Evolutionary conservation across 805 yeast genomes (phyloP).

Genomic region (Torulaspora indica): DNA sequence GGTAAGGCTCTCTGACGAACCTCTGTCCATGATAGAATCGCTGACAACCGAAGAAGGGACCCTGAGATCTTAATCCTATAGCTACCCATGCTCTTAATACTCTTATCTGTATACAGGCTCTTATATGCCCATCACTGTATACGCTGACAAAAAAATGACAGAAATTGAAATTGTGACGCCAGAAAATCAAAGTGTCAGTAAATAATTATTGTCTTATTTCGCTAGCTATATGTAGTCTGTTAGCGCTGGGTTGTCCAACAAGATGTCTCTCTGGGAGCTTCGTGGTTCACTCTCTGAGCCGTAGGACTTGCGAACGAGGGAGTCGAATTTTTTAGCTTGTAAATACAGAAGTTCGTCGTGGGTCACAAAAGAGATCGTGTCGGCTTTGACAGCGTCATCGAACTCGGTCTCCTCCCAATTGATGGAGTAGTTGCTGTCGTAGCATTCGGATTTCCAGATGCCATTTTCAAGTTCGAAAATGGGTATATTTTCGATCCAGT

Average conservation of each 20-base stretch:
- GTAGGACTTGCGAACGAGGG: constrained; percentile 25
- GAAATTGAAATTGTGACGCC: neutral
- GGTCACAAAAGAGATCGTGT: constrained; percentile 13
- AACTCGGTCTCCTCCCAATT: constrained; percentile 37
- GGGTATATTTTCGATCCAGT: constrained; percentile 62
- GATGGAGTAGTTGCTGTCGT: constrained; percentile 21
- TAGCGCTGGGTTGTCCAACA: constrained; percentile 8
- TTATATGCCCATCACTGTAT: constrained; percentile 8
- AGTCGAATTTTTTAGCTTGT: constrained; percentile 27
- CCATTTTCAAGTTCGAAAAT: constrained; percentile 27
- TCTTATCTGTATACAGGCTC: neutral
- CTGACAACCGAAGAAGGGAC: too few species aligned
- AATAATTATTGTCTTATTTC: neutral
- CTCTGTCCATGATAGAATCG: neutral
- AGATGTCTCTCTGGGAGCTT: constrained; percentile 3
- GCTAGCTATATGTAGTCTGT: constrained; percentile 13
- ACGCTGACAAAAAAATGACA: constrained; percentile 3
- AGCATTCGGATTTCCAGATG: constrained; percentile 23
- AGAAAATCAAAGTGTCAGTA: neutral
- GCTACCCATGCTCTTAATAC: constrained; percentile 4
- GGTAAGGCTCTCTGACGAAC: constrained; percentile 12
- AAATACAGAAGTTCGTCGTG: constrained; percentile 25
- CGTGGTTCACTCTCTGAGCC: constrained; percentile 12
- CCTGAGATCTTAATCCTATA: too few species aligned
- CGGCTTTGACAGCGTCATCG: constrained; percentile 14